A percentile compares a stretch with the other conserved stretches of the same genome.
phyloP scores from a whole-genome alignment of 1,284 basidiomycete species.

The Ceratobasidium sp. region DNA sequence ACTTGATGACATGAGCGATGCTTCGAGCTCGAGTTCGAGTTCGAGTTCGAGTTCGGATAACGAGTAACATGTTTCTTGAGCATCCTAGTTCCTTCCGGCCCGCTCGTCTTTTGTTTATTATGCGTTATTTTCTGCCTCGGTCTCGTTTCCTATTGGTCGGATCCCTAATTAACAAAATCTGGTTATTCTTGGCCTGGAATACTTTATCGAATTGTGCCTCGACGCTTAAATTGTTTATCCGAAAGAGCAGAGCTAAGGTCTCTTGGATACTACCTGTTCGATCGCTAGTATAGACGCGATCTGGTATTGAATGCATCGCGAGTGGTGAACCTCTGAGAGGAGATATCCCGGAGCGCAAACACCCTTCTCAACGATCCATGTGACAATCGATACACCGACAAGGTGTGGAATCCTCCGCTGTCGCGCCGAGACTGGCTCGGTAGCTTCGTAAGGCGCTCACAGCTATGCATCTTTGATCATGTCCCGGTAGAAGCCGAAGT shows the following conservation, averaged over 20 bases:
- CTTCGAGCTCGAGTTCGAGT: conserved; percentile 27
- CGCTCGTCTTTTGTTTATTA: neutral
- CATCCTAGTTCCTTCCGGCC: neutral
- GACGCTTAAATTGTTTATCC: conserved; percentile 2
- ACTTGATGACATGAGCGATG: conserved; percentile 55
- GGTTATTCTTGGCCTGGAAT: neutral
- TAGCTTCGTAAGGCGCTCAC: neutral
- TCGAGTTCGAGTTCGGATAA: conserved; percentile 11
- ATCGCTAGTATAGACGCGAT: conserved; percentile 9
- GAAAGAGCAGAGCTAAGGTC: neutral
- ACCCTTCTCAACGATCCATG: conserved; percentile 15
- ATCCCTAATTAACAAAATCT: neutral
- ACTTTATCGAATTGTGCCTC: neutral
- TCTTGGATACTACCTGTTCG: neutral
- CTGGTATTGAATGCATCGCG: neutral
- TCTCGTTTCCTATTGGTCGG: conserved; percentile 1
- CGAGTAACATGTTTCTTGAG: neutral
- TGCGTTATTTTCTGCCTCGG: neutral
- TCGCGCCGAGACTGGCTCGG: conserved; percentile 11
- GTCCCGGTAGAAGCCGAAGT: neutral
- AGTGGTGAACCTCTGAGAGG: conserved; percentile 5
- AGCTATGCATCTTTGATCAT: neutral
- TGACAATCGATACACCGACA: conserved; percentile 30
- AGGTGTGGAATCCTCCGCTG: conserved; percentile 20
- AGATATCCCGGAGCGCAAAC: conserved; percentile 20